phyloP scores from a whole-genome alignment of 2,329 filamentous ascomycete genomes.

The Fusarium denticulatum region DNA sequence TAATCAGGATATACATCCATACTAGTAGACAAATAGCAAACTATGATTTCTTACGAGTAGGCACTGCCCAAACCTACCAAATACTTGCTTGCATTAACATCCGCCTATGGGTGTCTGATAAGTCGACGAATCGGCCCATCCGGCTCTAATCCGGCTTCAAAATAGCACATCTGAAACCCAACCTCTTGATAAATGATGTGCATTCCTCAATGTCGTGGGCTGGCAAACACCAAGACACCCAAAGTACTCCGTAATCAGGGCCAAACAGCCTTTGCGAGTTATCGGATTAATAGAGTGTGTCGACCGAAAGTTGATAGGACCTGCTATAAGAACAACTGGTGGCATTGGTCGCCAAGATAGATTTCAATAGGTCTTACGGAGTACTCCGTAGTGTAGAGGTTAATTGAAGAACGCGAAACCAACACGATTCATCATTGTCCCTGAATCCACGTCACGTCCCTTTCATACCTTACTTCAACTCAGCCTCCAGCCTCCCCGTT shows the following conservation, averaged over 20 bases:
- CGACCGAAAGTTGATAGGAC: not conserved
- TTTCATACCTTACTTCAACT: constrained; percentile 3
- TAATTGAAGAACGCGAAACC: constrained; percentile 37
- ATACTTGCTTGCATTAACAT: not conserved
- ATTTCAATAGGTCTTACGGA: not conserved
- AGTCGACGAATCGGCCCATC: constrained; percentile 18
- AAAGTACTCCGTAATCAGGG: not conserved
- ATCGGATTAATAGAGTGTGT: not conserved
- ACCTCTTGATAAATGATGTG: constrained; percentile 17
- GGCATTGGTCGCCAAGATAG: not conserved
- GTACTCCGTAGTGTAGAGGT: not conserved
- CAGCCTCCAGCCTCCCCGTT: constrained; percentile 34
- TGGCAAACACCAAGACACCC: not conserved
- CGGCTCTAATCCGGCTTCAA: constrained; percentile 21
- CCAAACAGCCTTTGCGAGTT: not conserved
- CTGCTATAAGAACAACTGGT: not conserved
- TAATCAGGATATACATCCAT: not conserved
- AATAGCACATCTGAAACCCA: constrained; percentile 22
- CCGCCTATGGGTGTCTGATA: not conserved
- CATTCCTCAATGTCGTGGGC: constrained; percentile 3
- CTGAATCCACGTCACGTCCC: constrained; percentile 13
- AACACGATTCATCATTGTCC: constrained; percentile 34
- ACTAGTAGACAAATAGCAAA: not conserved
- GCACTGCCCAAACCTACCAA: not conserved
- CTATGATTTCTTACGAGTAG: not conserved